Evolutionary conservation across 176 grass and related monocot species (phyloP).

Genomic region (Dendrocalamus sinicus): DNA sequence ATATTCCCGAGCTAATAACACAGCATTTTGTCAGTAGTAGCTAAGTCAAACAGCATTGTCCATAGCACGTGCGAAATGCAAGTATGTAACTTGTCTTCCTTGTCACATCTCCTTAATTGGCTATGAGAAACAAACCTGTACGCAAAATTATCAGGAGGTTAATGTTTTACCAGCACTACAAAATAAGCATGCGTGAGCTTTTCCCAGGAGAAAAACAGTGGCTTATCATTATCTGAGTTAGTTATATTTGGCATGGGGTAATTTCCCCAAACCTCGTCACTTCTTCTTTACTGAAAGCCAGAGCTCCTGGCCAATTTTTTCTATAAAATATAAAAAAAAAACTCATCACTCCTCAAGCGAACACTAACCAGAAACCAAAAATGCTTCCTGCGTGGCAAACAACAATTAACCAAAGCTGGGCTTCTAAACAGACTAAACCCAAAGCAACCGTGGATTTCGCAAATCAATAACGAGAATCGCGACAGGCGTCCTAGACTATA

Average conservation of each 20-base stretch:
- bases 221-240: not conserved
- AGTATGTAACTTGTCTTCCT: constrained; percentile 18
- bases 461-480: not conserved
- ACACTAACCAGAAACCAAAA: constrained; percentile 16
- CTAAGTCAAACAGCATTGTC: not conserved
- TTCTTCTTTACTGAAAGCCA: not conserved
- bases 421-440: not conserved
- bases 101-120: not conserved
- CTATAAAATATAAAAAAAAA: too few relatives aligned
- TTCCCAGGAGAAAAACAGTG: not conserved
- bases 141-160: not conserved
- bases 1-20: not conserved
- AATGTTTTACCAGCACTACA: not conserved
- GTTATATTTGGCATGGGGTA: not conserved
- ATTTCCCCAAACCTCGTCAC: not conserved
- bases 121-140: constrained; percentile 18
- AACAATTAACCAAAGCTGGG: not conserved
- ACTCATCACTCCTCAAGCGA: not conserved
- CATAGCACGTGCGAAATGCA: not conserved
- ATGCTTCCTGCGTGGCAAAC: not conserved
- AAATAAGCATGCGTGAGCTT: constrained; percentile 5
- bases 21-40: not conserved
- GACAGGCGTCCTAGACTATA: not conserved
- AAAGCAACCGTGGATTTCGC: not conserved
- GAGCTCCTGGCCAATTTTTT: too few relatives aligned